These are phyloP conservation scores for Karstenula rhodostoma DNA, from an alignment of 2,329 filamentous ascomycete species.

Conservation along the genomic window DNA sequence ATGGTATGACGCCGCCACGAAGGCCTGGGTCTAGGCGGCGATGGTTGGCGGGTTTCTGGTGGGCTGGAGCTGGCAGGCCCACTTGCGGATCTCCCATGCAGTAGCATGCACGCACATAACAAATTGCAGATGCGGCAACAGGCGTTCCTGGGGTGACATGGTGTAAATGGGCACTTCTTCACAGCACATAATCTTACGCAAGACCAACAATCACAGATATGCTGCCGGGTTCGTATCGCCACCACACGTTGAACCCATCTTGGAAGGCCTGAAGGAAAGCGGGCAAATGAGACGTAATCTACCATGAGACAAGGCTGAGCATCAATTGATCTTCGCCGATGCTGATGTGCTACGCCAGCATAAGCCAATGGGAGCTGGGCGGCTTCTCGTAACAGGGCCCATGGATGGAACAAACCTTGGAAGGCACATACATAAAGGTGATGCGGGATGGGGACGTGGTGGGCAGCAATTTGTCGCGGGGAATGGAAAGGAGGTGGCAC, in stretches of 20 bases:
- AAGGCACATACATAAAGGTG: background rate
- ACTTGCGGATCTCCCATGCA: conserved; percentile 6
- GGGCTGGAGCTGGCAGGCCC: conserved; percentile 4
- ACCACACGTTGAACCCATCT: too few species aligned
- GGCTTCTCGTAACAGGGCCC: background rate
- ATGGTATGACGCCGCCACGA: conserved; percentile 1
- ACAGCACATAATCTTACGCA: background rate
- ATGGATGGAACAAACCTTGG: background rate
- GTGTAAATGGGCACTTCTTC: background rate
- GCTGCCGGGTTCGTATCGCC: background rate
- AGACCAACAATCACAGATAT: background rate
- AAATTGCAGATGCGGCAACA: conserved; percentile 5
- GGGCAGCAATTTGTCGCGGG: background rate
- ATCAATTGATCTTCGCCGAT: conserved; percentile 1
- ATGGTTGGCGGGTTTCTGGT: conserved; percentile 5
- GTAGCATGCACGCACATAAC: background rate
- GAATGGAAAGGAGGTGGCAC: background rate
- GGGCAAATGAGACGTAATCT: background rate
- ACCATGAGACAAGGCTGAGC: conserved; percentile 12
- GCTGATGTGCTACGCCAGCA: conserved; percentile 2
- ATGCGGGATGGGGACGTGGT: background rate
- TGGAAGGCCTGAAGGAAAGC: background rate
- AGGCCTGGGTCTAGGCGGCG: background rate
- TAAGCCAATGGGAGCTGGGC: background rate
- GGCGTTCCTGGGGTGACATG: conserved; percentile 1